Evolutionary conservation across 179 eudicot genomes (phyloP).

Genomic region (Carnegiea gigantea): DNA sequence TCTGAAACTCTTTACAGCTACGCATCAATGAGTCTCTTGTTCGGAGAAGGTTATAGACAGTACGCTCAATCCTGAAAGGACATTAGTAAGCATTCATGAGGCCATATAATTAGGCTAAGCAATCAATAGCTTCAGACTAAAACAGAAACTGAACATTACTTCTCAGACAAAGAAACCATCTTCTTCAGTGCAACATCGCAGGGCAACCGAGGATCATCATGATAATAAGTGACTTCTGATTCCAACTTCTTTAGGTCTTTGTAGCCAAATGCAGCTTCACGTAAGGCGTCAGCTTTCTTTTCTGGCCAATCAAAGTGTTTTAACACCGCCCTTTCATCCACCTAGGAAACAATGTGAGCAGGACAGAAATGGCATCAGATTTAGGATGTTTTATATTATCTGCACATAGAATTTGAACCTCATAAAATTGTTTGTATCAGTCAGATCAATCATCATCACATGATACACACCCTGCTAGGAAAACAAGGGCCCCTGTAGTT

Average conservation of each 20-base stretch:
- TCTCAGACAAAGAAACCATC: conserved; percentile 71
- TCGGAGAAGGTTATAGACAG: conserved; percentile 56
- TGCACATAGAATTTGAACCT: neutral
- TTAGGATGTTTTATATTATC: neutral
- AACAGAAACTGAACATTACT: conserved; percentile 35
- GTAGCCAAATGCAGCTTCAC: conserved; percentile 85
- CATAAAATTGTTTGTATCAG: neutral
- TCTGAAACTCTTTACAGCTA: conserved; percentile 64
- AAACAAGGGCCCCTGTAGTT: too few relatives aligned
- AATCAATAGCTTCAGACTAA: neutral
- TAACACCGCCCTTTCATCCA: conserved; percentile 87
- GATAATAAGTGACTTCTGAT: conserved; percentile 49
- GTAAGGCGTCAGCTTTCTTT: conserved; percentile 71
- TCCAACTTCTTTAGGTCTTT: conserved; percentile 77
- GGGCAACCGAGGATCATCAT: conserved; percentile 57
- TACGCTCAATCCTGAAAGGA: conserved; percentile 67
- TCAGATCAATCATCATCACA: neutral
- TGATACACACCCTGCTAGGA: too few relatives aligned
- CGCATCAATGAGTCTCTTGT: conserved; percentile 62
- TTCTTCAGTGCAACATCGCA: conserved; percentile 75
- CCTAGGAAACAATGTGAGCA: conserved; percentile 35
- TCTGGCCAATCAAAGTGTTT: conserved; percentile 95
- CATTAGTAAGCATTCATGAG: neutral
- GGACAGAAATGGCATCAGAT: neutral
- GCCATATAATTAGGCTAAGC: neutral